Percentiles rank a stretch among this genome's conserved stretches.
Conservation (phyloP, 371 early-diverging fungal species). For the Capillidium heterosporum region DNA sequence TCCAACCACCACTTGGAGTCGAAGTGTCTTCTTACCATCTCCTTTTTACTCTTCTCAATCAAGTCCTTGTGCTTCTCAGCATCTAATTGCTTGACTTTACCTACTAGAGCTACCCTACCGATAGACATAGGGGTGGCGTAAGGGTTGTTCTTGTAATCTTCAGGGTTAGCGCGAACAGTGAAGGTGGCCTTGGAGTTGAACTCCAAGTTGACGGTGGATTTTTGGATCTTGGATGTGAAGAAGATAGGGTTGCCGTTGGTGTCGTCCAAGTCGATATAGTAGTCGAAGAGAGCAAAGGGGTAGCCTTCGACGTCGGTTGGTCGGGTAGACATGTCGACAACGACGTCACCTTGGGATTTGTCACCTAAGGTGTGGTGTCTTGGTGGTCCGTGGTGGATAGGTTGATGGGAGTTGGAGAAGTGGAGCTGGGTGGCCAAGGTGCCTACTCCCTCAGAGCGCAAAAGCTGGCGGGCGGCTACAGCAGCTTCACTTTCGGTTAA, state of each 20-base stretch:
- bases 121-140: slow-evolving; percentile 10
- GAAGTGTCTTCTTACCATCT: slow-evolving; percentile 14
- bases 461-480: background rate
- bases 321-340: background rate
- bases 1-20: slow-evolving; percentile 17
- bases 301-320: slow-evolving; percentile 5
- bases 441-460: background rate
- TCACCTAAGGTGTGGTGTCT: too few relatives aligned
- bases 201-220: slow-evolving; percentile 11
- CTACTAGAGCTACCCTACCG: slow-evolving; percentile 19
- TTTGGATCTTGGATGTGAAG: slow-evolving; percentile 15
- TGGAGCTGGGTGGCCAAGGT: background rate
- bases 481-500: background rate
- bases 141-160: slow-evolving; percentile 7
- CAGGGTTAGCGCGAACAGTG: slow-evolving; percentile 15
- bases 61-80: slow-evolving; percentile 10
- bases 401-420: background rate
- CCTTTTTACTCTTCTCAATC: slow-evolving; percentile 6
- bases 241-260: slow-evolving; percentile 14
- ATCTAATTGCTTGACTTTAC: slow-evolving; percentile 12
- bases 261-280: slow-evolving; percentile 14
- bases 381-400: background rate
- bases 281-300: slow-evolving; percentile 24
- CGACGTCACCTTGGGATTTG: background rate
- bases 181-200: slow-evolving; percentile 12